Evolutionary conservation across 495 filamentous ascomycete genomes (phyloP).

Genomic region (Aspergillus carlsbadensis): DNA sequence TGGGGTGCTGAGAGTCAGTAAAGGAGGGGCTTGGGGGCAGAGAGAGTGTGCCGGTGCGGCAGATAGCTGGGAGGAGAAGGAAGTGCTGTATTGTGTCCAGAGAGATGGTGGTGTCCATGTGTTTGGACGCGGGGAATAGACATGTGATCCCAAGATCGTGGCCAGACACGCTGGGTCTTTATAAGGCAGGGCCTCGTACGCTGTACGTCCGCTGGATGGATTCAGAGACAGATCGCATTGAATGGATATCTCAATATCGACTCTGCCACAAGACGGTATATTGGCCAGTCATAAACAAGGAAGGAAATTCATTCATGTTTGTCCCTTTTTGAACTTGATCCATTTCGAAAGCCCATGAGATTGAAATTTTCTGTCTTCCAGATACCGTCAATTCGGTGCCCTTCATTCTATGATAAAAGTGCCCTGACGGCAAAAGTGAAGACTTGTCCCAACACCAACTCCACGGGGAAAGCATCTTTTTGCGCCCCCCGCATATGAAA

Average conservation of each 20-base stretch:
- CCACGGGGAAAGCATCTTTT: slow-evolving; percentile 39
- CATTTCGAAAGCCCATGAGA: slow-evolving; percentile 22
- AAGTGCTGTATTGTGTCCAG: slow-evolving; percentile 78
- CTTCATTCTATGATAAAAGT: slow-evolving; percentile 25
- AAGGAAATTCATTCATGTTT: slow-evolving; percentile 48
- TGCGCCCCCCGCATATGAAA: slow-evolving; percentile 36
- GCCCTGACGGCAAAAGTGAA: slow-evolving; percentile 32
- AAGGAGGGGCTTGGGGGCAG: slow-evolving; percentile 47
- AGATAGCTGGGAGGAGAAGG: slow-evolving; percentile 54
- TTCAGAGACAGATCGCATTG: slow-evolving; percentile 34
- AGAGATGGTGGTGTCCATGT: slow-evolving; percentile 76
- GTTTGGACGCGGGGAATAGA: slow-evolving; percentile 69
- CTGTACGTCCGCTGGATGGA: slow-evolving; percentile 11
- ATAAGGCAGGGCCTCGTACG: slow-evolving; percentile 4
- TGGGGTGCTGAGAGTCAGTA: slow-evolving; percentile 78
- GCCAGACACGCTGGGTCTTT: not conserved
- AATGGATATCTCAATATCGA: slow-evolving; percentile 42
- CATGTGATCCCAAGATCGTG: not conserved
- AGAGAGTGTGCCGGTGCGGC: slow-evolving; percentile 29
- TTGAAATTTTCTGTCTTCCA: slow-evolving; percentile 25
- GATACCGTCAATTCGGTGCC: slow-evolving; percentile 24
- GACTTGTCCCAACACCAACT: slow-evolving; percentile 41
- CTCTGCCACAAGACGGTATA: slow-evolving; percentile 46
- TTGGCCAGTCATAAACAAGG: slow-evolving; percentile 46
- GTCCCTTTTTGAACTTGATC: slow-evolving; percentile 32